These are phyloP conservation scores for Piper longum DNA, from an alignment of 164 flowering plant genomes.

Conservation along the genomic window DNA sequence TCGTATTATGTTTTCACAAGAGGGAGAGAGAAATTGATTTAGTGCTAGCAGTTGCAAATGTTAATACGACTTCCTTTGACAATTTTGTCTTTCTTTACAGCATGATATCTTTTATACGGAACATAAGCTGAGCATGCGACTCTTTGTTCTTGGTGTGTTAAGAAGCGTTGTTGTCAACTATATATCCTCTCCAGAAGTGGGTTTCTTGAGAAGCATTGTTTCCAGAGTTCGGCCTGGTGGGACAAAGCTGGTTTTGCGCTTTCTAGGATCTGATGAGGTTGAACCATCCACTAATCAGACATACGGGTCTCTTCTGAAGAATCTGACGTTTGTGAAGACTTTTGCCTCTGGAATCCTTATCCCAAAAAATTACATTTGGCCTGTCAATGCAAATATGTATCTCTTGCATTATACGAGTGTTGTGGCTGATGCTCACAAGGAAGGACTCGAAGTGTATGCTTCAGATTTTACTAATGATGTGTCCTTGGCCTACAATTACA, in stretches of 20 bases:
- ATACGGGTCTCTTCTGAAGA: conserved; percentile 54
- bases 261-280: conserved; percentile 23
- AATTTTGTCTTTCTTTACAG: conserved; percentile 23
- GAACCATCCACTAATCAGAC: conserved; percentile 78
- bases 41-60: too few relatives aligned
- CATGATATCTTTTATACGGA: conserved; percentile 49
- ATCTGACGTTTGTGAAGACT: conserved; percentile 65
- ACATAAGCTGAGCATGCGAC: conserved; percentile 65
- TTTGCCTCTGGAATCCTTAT: conserved; percentile 85
- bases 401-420: conserved; percentile 46
- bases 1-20: too few relatives aligned
- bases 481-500: conserved; percentile 51
- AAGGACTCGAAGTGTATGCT: conserved; percentile 65
- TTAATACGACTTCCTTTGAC: neutral
- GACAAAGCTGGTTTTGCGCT: conserved; percentile 62
- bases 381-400: conserved; percentile 27
- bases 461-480: conserved; percentile 66
- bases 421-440: conserved; percentile 73
- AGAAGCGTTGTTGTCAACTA: conserved; percentile 32
- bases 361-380: conserved; percentile 82
- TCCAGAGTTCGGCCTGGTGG: conserved; percentile 19
- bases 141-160: conserved; percentile 37
- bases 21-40: too few relatives aligned
- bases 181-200: conserved; percentile 70
- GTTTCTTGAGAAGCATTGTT: conserved; percentile 35